Evolutionary conservation across 2,329 filamentous ascomycete genomes (phyloP), one percentile per base, ranked within the genome.

Genomic region (Epichloe typhina): DNA sequence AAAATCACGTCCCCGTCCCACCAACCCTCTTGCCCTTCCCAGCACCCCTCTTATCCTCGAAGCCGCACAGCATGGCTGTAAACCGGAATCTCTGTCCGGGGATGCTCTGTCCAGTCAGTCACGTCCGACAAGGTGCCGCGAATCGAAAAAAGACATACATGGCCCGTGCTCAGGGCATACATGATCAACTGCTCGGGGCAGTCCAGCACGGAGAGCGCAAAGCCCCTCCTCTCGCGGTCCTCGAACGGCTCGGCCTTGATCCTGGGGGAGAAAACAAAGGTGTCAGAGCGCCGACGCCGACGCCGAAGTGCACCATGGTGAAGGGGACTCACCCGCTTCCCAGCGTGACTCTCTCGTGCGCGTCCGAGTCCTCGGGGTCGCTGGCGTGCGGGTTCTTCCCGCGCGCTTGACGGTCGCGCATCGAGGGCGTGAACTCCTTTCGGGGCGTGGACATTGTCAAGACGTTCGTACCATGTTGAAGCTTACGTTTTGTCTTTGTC

Each of bases 181-280:
- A 79, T 79, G 70, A 80, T 76, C 46, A 83, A 64, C 51, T 77
- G 64, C 58, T 82, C 79, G 0, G 78, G 79, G 26, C 63, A 72
- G 55, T 79, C 75, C 2, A 83, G 70, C 39, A 82, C 70, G 11
- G 72, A 66, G 19, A 74, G 66, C 12, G 79, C 79, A 54, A 72
- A 69, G 43, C 72, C 68, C 13, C 72, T 71, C 4, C 67, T 65
- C 54, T 78, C 72, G 4, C 61, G 57, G 13, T 65, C 63, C 46
- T 64, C 64, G 53, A 70, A 75, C 23, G 69, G 58, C 54, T 77
- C 72, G 15, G 62, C 58, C 19, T 17, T 33, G 23, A 39, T 21
- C 2, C 46, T 48, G 37, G 44, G 31, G 17, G 17, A 17, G 17
- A 19, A 2, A 19, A 19, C 17, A 19, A 19, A 19, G 17, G 17